Conservation (phyloP, 2,329 filamentous ascomycete genomes). For the Aotearoamyces nothofagi region DNA sequence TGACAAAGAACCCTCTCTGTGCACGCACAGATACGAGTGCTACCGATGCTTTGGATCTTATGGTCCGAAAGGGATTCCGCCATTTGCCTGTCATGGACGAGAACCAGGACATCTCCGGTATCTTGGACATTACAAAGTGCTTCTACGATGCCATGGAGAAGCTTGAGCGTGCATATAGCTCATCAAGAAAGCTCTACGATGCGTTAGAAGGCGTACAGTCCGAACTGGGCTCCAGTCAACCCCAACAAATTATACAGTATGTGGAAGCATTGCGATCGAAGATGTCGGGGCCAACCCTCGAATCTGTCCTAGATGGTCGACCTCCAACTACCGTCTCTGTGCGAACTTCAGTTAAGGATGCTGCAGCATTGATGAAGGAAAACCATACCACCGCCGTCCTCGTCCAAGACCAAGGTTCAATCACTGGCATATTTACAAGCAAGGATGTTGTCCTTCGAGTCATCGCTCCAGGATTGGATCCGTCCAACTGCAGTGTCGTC, state of each 20-base stretch:
- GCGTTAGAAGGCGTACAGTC: conserved; percentile 95
- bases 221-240: conserved; percentile 87
- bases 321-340: conserved; percentile 93
- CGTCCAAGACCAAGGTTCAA: conserved; percentile 91
- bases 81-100: conserved; percentile 99
- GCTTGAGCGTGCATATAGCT: conserved; percentile 90
- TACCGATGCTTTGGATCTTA: conserved; percentile 90
- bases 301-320: conserved; percentile 82
- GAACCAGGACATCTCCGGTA: conserved; percentile 97
- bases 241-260: conserved; percentile 97
- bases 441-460: conserved; percentile 98
- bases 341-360: conserved; percentile 89
- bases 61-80: conserved; percentile 96
- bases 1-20: conserved; percentile 98
- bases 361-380: conserved; percentile 93
- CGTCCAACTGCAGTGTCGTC: conserved; percentile 89
- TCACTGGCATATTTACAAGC: conserved; percentile 98
- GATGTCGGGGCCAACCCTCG: conserved; percentile 95
- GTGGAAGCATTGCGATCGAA: conserved; percentile 89
- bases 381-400: conserved; percentile 94
- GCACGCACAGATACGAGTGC: conserved; percentile 95
- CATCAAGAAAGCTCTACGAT: conserved; percentile 95
- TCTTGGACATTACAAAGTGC: conserved; percentile 97
- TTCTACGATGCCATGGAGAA: conserved; percentile 99
- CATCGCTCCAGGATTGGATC: conserved; percentile 91